Conservation (phyloP, 2,329 filamentous ascomycete genomes). For the Neurospora crassa region DNA sequence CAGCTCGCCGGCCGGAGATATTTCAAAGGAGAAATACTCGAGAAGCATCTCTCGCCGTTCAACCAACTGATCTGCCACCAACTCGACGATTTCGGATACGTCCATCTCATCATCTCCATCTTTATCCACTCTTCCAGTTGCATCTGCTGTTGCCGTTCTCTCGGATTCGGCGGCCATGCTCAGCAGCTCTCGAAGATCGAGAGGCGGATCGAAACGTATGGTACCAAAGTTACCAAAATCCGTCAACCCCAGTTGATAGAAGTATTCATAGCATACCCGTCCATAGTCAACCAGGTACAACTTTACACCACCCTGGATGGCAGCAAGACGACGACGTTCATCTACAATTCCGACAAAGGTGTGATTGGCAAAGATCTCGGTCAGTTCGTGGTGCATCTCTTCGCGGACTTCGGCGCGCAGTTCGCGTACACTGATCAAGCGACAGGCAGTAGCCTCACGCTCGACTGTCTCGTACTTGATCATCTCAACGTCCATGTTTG, state of each 20-base stretch:
- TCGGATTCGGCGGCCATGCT: conserved; percentile 64
- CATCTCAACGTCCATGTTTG: conserved; percentile 29
- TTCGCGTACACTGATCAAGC: conserved; percentile 75
- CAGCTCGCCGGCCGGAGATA: conserved; percentile 69
- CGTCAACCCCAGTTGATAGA: conserved; percentile 89
- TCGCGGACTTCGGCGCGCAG: conserved; percentile 74
- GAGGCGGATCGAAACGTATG: conserved; percentile 69
- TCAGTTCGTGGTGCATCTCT: conserved; percentile 73
- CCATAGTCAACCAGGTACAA: conserved; percentile 92
- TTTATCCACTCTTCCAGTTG: conserved; percentile 18
- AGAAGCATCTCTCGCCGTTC: conserved; percentile 74
- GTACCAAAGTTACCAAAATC: conserved; percentile 92
- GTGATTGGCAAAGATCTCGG: conserved; percentile 76
- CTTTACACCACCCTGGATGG: conserved; percentile 86
- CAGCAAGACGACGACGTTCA: conserved; percentile 74
- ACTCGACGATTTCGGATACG: conserved; percentile 53
- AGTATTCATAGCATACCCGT: conserved; percentile 75
- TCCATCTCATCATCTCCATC: conserved; percentile 48
- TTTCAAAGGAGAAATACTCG: conserved; percentile 86
- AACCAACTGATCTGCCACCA: conserved; percentile 60
- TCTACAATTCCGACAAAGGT: conserved; percentile 94
- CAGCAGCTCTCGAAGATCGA: conserved; percentile 63
- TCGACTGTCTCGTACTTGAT: conserved; percentile 64
- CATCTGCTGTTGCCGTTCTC: conserved; percentile 31
- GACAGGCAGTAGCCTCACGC: conserved; percentile 59